Base-by-base conservation (phyloP, 441 rosid species). In the Monsonia emarginata region DNA sequence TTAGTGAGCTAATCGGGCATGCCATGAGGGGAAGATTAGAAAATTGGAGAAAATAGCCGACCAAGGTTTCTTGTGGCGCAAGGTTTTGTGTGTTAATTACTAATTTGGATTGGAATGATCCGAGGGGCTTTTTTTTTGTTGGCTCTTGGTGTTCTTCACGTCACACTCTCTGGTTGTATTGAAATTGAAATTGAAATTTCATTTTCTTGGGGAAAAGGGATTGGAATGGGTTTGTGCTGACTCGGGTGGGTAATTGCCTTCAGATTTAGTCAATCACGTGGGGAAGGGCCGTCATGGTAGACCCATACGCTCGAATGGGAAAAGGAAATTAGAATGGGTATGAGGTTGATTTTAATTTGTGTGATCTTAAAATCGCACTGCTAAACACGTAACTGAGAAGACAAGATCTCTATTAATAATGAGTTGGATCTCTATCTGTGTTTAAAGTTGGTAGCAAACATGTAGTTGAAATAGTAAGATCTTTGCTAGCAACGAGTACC, bases 201-300 rank as follows among this genome's bases (percentile, higher is more conserved):
- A 63, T 44, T 72, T 70, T 73, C 71, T 61, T 36, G 2, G 61
- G 68, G 40, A 34, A 26, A 34, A 2, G 21, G 16, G 66, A 62
- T 27, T 65, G 65, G 57, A 75, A 11, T 63, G 67, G 74, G 60
- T 67, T 50, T 69, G 72, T 46, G 10, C 63, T 74, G n/a, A n/a
- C n/a, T n/a, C n/a, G n/a, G n/a, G 76, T 54, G 77, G 18, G 56
- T 38, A 71, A 75, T 68, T 77, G 88, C 22, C 66, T 61, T 58
- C 56, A 64, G 46, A 70, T 32, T 59, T 81, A 71, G 83, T 81
- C 80, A 81, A 78, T 77, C 87, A 82, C 82, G 82, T 84, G 85
- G 86, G 60, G 34, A 75, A n/a, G n/a, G 83, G 82, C 81, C 88
- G 75, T 80, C 83, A 71, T 62, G 78, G 82, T 77, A 77, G 85